A percentile compares a stretch with the other conserved stretches of the same genome.
These are phyloP conservation scores for Russula compacta DNA, from an alignment of 768 basidiomycete genomes.

Conservation along the genomic window DNA sequence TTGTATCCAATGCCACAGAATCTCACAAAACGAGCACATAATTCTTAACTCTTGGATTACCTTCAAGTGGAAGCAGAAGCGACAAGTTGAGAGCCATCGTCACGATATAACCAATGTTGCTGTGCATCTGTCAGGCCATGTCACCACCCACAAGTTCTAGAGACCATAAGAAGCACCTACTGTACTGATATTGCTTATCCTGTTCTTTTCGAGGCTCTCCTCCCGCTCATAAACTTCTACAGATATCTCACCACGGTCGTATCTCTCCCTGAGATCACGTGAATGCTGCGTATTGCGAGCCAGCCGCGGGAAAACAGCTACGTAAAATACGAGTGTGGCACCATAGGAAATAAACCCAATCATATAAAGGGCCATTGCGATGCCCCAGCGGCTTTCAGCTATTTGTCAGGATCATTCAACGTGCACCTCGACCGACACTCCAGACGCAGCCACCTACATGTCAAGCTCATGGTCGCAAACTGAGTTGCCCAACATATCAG, in stretches of 20 bases:
- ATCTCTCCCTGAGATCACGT: conserved; percentile 43
- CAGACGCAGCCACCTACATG: conserved; percentile 36
- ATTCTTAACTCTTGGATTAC: conserved; percentile 59
- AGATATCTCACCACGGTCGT: conserved; percentile 49
- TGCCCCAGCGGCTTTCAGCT: conserved; percentile 64
- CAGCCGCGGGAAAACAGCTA: conserved; percentile 69
- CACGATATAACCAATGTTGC: conserved; percentile 65
- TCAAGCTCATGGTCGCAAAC: conserved; percentile 67
- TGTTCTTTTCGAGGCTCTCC: conserved; percentile 75
- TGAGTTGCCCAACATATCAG: conserved; percentile 74
- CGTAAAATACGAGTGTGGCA: conserved; percentile 74
- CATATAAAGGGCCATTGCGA: conserved; percentile 73
- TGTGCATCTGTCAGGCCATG: conserved; percentile 44
- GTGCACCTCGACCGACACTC: background rate
- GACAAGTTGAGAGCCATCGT: conserved; percentile 60
- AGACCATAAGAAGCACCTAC: conserved; percentile 30
- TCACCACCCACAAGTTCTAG: background rate
- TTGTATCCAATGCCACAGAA: too few relatives aligned
- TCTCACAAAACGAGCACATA: conserved; percentile 62
- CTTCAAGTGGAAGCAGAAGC: conserved; percentile 52
- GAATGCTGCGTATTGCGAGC: conserved; percentile 68
- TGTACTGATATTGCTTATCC: conserved; percentile 78
- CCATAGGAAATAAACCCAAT: conserved; percentile 72
- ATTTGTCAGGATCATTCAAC: background rate
- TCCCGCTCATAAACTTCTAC: conserved; percentile 60